Conservation (phyloP, 2,329 filamentous ascomycete species). For the Cladorrhinum sp. region DNA sequence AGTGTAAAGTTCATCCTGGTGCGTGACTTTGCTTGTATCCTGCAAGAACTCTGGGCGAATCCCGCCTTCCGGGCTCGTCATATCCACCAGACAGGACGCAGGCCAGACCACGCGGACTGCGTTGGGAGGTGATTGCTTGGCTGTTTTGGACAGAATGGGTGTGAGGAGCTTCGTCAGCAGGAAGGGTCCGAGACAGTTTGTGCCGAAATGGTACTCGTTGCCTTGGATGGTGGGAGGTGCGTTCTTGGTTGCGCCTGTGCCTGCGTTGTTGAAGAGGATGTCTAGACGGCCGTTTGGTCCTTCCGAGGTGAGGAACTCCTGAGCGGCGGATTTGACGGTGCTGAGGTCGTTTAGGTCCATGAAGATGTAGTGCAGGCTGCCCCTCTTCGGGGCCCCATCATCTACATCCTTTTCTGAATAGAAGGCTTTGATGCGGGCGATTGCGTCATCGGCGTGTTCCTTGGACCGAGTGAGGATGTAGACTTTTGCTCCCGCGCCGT, state of each 20-base stretch:
- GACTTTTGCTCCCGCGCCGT: slow-evolving; percentile 46
- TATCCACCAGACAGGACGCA: slow-evolving; percentile 14
- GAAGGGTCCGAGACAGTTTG: slow-evolving; percentile 54
- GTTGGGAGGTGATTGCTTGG: slow-evolving; percentile 6
- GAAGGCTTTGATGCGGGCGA: slow-evolving; percentile 37
- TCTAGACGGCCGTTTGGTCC: slow-evolving; percentile 31
- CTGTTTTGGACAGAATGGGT: slow-evolving; percentile 23
- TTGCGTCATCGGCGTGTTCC: slow-evolving; percentile 39
- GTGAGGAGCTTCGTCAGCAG: slow-evolving; percentile 31
- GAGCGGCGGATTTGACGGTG: slow-evolving; percentile 29
- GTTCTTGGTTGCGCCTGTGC: slow-evolving; percentile 7
- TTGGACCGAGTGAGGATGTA: slow-evolving; percentile 47
- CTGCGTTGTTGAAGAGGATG: slow-evolving; percentile 39
- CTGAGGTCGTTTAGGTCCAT: slow-evolving; percentile 38
- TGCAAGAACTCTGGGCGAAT: not conserved
- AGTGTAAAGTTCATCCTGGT: not conserved
- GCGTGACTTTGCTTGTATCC: not conserved
- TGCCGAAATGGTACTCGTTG: slow-evolving; percentile 37
- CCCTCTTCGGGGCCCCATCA: no score
- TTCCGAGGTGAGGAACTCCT: slow-evolving; percentile 31
- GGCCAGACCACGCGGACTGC: slow-evolving; percentile 29
- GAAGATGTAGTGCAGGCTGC: slow-evolving; percentile 35
- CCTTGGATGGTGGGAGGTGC: not conserved
- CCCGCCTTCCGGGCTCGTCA: not conserved
- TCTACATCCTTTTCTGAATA: slow-evolving; percentile 31